Evolutionary conservation across 169 alveolate genomes (phyloP), one percentile per base, ranked within the genome.

Genomic region (Miamiensis avidus): DNA sequence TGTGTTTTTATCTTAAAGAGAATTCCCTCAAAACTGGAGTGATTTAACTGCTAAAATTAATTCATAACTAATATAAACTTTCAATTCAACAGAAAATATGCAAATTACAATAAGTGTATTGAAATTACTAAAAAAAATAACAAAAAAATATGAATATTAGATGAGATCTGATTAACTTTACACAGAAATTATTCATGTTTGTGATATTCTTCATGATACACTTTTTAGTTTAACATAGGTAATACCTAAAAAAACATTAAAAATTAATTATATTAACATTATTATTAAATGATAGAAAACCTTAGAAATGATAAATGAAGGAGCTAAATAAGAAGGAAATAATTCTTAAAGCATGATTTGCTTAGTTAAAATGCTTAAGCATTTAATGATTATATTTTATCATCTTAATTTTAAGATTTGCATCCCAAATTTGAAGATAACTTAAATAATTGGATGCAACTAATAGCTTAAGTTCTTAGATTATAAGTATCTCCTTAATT

Each of bases 391-490:
- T 49, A 81, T 81, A n/a, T 81, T 86, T 76, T 86, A 86, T 33
- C 49, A 65, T 78, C 78, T 85, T 75, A 86, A 86, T 81, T 86
- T 81, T 76, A 86, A 81, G 90, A 78, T 75, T 31, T 86, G 4
- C 90, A 86, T 86, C 90, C 90, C 20, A 30, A 79, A 65, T 86
- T 86, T 65, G 90, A 86, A 79, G 90, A 86, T 31, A 86, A 86
- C 64, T 76, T 86, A 11, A 34, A 79, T 33, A 34, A 74, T 26
- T 86, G 90, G 90, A 86, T 86, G 90, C 64, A 65, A 29, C 81
- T 81, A 16, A 34, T 86, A 33, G 74, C 83, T 0, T 29, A 74
- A 0, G 79, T 81, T 0, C 29, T 86, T 0, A 30, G 73, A 27
- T 49, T 86, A 25, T 30, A 78, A 30, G 75, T 72, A 33, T n/a